Conservation (phyloP, 1,139 yeast genomes). For the Lodderomyces margitis region DNA sequence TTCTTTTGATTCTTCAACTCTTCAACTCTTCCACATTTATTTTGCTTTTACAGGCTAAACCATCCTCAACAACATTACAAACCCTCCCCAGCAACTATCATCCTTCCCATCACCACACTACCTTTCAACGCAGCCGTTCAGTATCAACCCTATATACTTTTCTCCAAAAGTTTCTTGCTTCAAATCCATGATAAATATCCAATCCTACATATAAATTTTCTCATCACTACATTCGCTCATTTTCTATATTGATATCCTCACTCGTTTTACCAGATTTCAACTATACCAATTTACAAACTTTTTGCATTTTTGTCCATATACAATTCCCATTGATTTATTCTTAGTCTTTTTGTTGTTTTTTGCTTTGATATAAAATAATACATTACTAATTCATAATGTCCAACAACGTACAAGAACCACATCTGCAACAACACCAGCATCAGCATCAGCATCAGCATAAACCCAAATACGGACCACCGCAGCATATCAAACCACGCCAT, state of each 20-base stretch:
- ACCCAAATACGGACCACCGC: conserved; percentile 46
- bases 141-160: too few species aligned
- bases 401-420: neutral
- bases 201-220: neutral
- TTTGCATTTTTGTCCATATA: neutral
- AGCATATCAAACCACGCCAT: conserved; percentile 32
- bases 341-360: neutral
- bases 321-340: too few species aligned
- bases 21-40: too few species aligned
- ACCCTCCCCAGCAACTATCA: too few species aligned
- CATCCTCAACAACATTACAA: too few species aligned
- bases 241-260: too few species aligned
- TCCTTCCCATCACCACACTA: too few species aligned
- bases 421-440: conserved; percentile 6
- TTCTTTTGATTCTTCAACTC: too few species aligned
- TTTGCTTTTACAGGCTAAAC: too few species aligned
- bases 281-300: neutral
- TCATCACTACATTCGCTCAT: neutral
- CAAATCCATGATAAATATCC: too few species aligned
- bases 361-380: conserved; percentile 1
- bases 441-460: conserved; percentile 2
- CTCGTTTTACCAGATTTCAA: neutral
- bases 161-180: neutral
- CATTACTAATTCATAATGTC: neutral
- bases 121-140: too few species aligned